Evolutionary conservation across 352 stramenopile genomes (phyloP).

Genomic region (Saprolegnia diclina): DNA sequence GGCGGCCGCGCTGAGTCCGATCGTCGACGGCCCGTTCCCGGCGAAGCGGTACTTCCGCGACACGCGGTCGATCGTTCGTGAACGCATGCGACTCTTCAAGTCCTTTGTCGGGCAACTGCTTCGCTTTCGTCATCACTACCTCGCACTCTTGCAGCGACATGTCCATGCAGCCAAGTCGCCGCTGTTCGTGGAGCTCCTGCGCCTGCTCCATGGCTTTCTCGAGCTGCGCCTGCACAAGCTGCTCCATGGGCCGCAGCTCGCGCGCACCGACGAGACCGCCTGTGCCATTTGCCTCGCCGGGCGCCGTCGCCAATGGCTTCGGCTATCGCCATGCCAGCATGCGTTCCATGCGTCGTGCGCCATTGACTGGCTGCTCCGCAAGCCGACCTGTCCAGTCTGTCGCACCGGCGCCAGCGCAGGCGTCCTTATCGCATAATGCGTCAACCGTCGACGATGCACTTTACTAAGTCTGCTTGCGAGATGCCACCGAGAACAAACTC

Average conservation of each 20-base stretch:
- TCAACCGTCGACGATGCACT: not conserved
- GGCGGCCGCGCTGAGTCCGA: not conserved
- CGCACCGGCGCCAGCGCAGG: not conserved
- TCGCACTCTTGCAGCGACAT: not conserved
- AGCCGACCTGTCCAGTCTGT: not conserved
- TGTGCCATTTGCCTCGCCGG: not conserved
- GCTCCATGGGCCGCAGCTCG: not conserved
- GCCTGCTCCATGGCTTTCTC: slow-evolving; percentile 1
- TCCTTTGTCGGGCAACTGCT: not conserved
- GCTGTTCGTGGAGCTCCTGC: not conserved
- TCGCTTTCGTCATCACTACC: slow-evolving; percentile 4
- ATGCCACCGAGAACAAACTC: not conserved
- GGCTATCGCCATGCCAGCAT: not conserved
- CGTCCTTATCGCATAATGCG: not conserved
- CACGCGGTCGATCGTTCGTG: not conserved
- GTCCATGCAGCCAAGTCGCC: not conserved
- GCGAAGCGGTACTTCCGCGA: not conserved
- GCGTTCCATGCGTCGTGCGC: not conserved
- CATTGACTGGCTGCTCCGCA: not conserved
- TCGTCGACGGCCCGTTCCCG: not conserved
- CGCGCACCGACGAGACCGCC: not conserved
- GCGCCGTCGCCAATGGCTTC: not conserved
- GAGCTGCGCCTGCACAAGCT: not conserved
- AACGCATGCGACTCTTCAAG: slow-evolving; percentile 10
- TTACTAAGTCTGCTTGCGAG: not conserved